phyloP scores from a whole-genome alignment of 2,329 filamentous ascomycete genomes.

The Ophiognomonia clavigignenti-juglandacearum region DNA sequence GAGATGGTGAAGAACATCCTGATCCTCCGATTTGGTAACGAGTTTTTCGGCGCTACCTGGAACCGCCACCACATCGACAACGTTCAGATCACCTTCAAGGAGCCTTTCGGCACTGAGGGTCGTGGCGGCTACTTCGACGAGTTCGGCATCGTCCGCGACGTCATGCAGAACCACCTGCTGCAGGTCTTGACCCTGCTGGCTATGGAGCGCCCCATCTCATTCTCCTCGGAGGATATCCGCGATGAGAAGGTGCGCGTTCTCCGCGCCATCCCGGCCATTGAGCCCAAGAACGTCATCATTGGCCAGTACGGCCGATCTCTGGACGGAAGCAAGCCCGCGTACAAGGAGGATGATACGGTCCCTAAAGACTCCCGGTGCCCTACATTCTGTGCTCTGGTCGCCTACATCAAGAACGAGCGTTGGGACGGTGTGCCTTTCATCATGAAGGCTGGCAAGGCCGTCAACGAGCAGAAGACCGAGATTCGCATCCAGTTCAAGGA shows the following conservation, averaged over 20 bases:
- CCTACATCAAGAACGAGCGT: slow-evolving; percentile 98
- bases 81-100: slow-evolving; percentile 98
- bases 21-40: slow-evolving; percentile 96
- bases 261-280: slow-evolving; percentile 86
- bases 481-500: slow-evolving; percentile 99
- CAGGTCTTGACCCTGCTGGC: slow-evolving; percentile 94
- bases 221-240: slow-evolving; percentile 95
- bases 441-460: slow-evolving; percentile 95
- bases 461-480: slow-evolving; percentile 99
- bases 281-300: slow-evolving; percentile 99
- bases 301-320: slow-evolving; percentile 96
- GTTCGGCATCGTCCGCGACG: slow-evolving; percentile 98
- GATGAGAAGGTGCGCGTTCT: slow-evolving; percentile 98
- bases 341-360: slow-evolving; percentile 98
- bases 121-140: slow-evolving; percentile 99
- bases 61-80: slow-evolving; percentile 99
- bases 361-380: slow-evolving; percentile 96
- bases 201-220: slow-evolving; percentile 98
- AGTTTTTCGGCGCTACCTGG: slow-evolving; percentile 98
- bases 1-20: slow-evolving; percentile 99
- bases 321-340: slow-evolving; percentile 92
- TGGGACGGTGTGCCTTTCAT: slow-evolving; percentile 99
- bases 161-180: slow-evolving; percentile 99
- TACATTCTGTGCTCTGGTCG: slow-evolving; percentile 95
- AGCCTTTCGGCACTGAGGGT: slow-evolving; percentile 97